Evolutionary conservation across 352 stramenopile genomes (phyloP).

Genomic region (Globisporangium iwayamae): DNA sequence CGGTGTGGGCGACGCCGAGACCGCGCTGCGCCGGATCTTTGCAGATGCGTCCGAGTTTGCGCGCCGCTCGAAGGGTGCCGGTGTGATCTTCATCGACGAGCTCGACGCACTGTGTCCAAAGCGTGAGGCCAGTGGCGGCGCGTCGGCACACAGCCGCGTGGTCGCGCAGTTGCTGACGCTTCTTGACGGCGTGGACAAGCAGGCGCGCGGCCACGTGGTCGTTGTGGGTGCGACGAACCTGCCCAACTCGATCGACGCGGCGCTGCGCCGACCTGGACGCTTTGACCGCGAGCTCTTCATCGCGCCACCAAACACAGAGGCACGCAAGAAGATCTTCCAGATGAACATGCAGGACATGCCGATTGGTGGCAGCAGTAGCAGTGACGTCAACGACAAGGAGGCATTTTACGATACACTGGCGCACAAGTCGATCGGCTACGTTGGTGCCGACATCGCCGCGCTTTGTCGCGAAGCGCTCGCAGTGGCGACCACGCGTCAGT

Average conservation of each 20-base stretch:
- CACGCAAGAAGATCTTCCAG: slow-evolving; percentile 61
- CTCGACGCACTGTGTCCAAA: slow-evolving; percentile 94
- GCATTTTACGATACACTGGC: slow-evolving; percentile 40
- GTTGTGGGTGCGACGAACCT: slow-evolving; percentile 94
- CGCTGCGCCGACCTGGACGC: slow-evolving; percentile 67
- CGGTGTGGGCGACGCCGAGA: slow-evolving; percentile 66
- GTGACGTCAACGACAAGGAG: slow-evolving; percentile 11
- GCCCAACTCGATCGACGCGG: slow-evolving; percentile 89
- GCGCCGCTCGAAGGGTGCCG: slow-evolving; percentile 26
- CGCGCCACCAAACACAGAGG: slow-evolving; percentile 32
- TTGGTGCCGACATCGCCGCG: slow-evolving; percentile 77
- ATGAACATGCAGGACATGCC: slow-evolving; percentile 50
- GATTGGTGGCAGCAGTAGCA: slow-evolving; percentile 15
- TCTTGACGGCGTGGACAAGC: slow-evolving; percentile 89
- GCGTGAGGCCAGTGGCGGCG: slow-evolving; percentile 54
- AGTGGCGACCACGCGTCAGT: slow-evolving; percentile 55
- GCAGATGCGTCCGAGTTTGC: slow-evolving; percentile 29
- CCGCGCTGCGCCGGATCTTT: slow-evolving; percentile 61
- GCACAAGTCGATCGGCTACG: slow-evolving; percentile 61
- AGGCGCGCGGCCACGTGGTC: slow-evolving; percentile 83
- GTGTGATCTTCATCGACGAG: slow-evolving; percentile 95
- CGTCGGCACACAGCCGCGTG: slow-evolving; percentile 64
- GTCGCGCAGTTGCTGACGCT: slow-evolving; percentile 95
- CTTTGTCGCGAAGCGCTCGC: slow-evolving; percentile 73
- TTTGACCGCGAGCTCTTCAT: slow-evolving; percentile 83